These are phyloP conservation scores for Rhizopogon vulgaris DNA, from an alignment of 768 basidiomycete species.

Conservation along the genomic window DNA sequence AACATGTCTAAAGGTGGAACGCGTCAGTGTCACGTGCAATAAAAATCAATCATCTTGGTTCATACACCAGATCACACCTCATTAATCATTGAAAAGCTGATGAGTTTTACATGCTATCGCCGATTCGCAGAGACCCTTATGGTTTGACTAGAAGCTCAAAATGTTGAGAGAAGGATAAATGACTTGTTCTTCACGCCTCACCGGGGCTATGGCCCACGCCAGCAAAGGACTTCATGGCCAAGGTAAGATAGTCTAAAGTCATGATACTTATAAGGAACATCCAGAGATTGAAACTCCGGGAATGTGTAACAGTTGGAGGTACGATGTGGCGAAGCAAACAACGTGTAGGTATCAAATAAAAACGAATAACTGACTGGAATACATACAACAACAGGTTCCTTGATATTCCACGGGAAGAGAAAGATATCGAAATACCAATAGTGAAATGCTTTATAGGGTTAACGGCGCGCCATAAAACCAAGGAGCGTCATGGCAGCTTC, in stretches of 20 bases:
- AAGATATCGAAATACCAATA: background rate
- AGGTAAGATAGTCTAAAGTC: too few relatives aligned
- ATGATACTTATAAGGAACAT: too few relatives aligned
- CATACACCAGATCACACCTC: too few relatives aligned
- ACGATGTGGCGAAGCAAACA: conserved; percentile 6
- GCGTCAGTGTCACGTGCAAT: conserved; percentile 14
- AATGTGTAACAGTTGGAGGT: background rate
- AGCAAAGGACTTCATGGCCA: too few relatives aligned
- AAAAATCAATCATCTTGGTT: background rate
- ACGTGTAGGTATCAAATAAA: conserved; percentile 15
- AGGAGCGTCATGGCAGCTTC: conserved; percentile 32
- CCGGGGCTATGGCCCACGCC: too few relatives aligned
- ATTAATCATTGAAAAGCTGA: too few relatives aligned
- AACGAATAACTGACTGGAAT: conserved; percentile 22
- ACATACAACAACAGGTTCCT: conserved; percentile 12
- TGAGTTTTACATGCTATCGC: too few relatives aligned
- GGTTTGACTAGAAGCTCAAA: too few relatives aligned
- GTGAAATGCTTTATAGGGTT: background rate
- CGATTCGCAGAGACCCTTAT: too few relatives aligned
- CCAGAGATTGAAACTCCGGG: too few relatives aligned
- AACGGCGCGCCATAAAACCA: conserved; percentile 23
- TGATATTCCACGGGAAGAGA: background rate
- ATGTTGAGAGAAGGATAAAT: too few relatives aligned
- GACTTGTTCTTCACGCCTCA: too few relatives aligned
- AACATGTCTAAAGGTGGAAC: conserved; percentile 4